Percentiles rank a stretch among this genome's conserved stretches.
Conservation (phyloP, 73 alveolate species). For the Symbiodinium pilosum region DNA sequence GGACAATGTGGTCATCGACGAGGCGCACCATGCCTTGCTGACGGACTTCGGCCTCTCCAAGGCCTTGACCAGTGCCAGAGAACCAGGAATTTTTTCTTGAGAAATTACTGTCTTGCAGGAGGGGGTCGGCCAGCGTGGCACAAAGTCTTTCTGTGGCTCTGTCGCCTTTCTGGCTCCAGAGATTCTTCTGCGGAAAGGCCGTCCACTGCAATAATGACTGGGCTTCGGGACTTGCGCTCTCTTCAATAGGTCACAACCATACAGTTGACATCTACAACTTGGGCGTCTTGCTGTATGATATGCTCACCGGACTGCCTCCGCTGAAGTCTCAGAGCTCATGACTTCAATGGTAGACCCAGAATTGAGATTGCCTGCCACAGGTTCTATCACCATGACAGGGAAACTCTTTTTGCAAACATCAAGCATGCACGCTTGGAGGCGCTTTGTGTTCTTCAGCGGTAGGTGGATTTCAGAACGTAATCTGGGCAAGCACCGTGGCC, state of each 20-base stretch:
- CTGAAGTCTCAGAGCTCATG: neutral
- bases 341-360: no score
- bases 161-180: constrained; percentile 98
- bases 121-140: constrained; percentile 97
- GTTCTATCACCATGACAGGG: constrained; percentile 93
- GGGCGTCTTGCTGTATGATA: constrained; percentile 89
- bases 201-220: no score
- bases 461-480: no score
- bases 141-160: constrained; percentile 98
- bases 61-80: no score
- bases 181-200: constrained; percentile 97
- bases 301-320: constrained; percentile 90
- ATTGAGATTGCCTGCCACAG: constrained; percentile 1
- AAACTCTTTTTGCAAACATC: constrained; percentile 76
- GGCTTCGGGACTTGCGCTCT: neutral
- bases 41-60: constrained; percentile 99
- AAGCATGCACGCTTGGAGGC: constrained; percentile 73
- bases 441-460: neutral
- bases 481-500: neutral
- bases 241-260: constrained; percentile 57
- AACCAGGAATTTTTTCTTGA: no score
- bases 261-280: constrained; percentile 88
- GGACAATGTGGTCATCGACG: constrained; percentile 98
- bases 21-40: constrained; percentile 98
- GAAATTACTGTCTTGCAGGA: constrained; percentile 96